Base-by-base conservation (phyloP, 768 basidiomycete species). In the Cyathus striatus region DNA sequence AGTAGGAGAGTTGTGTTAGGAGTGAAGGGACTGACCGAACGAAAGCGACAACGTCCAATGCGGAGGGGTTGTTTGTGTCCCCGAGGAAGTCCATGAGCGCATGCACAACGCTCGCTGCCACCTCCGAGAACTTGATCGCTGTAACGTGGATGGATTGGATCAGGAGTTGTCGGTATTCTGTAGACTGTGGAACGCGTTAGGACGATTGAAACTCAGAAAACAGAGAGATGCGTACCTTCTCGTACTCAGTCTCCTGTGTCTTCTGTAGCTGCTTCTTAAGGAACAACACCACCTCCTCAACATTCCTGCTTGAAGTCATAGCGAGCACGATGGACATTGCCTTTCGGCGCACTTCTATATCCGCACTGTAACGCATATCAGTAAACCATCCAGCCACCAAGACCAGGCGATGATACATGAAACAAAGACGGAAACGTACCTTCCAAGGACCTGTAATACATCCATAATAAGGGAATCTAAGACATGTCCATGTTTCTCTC, bases 81-180 rank as follows among this genome's bases (percentile, higher is more conserved):
- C 92, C 86, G 32, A 98, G 75, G 81, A 94, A 93, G 51, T 93
- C 88, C 86, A 92, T 88, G 37, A 92, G 69, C 1, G 88, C 89
- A 51, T 96, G 89, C 0, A 98, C 92, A 33, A 97, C 95, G 48
- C 83, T 93, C 1, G 90, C 89, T 4, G 96, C 95, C 13, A 99
- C 88, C 59, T 98, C 95, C 4, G 92, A 91, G 73, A 96, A 97
- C 55, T 87, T 89, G 72, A 97, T 85, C 3, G 96, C 94, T 53
- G 89, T 92, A 40, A 96, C 78, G 60, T 98, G 96, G 49, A 98
- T 99, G 22, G 89, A 92, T 60, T 97, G 94, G 51, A 99, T 97
- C 51, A 99, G 78, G 1, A 98, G 77, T 57, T 97, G 94, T 20
- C 95, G 79, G 65, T 96, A 97, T 61, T 99, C 96, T 1, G 90